These are phyloP conservation scores for Thielaviopsis ethacetica DNA, from an alignment of 2,329 filamentous ascomycete species.

Conservation along the genomic window DNA sequence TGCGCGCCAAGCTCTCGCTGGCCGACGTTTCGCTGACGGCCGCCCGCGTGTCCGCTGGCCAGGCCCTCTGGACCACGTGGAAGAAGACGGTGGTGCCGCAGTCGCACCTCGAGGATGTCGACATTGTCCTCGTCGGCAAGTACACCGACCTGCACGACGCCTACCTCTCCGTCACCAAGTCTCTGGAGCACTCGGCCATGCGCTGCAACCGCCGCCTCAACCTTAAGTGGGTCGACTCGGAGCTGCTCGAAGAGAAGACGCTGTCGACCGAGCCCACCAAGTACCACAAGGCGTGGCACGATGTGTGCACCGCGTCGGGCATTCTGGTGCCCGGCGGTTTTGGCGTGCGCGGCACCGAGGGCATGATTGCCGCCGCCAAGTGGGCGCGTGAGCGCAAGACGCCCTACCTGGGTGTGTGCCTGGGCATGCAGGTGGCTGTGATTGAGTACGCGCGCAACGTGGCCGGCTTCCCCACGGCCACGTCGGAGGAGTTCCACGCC, in stretches of 20 bases:
- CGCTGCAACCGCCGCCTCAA: slow-evolving; percentile 63
- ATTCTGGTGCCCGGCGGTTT: slow-evolving; percentile 61
- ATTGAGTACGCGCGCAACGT: slow-evolving; percentile 74
- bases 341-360: slow-evolving; percentile 65
- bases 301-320: slow-evolving; percentile 51
- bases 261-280: slow-evolving; percentile 47
- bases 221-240: slow-evolving; percentile 70
- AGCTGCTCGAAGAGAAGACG: slow-evolving; percentile 58
- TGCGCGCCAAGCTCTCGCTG: slow-evolving; percentile 50
- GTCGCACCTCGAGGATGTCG: slow-evolving; percentile 50
- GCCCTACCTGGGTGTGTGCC: slow-evolving; percentile 77
- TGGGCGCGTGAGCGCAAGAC: slow-evolving; percentile 71
- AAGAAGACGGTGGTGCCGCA: slow-evolving; percentile 50
- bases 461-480: slow-evolving; percentile 42
- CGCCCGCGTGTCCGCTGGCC: slow-evolving; percentile 43
- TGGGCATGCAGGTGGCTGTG: slow-evolving; percentile 86
- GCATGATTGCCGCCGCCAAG: slow-evolving; percentile 76
- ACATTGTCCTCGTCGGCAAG: slow-evolving; percentile 82
- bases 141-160: slow-evolving; percentile 75
- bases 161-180: slow-evolving; percentile 71
- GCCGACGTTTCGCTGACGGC: slow-evolving; percentile 37
- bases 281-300: slow-evolving; percentile 77
- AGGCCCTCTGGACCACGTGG: slow-evolving; percentile 65
- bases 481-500: slow-evolving; percentile 38
- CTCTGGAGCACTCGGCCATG: slow-evolving; percentile 86